A percentile compares a stretch with the other conserved stretches of the same genome.
Conservation (phyloP, 2,329 filamentous ascomycete genomes). For the Curvularia lunata region DNA sequence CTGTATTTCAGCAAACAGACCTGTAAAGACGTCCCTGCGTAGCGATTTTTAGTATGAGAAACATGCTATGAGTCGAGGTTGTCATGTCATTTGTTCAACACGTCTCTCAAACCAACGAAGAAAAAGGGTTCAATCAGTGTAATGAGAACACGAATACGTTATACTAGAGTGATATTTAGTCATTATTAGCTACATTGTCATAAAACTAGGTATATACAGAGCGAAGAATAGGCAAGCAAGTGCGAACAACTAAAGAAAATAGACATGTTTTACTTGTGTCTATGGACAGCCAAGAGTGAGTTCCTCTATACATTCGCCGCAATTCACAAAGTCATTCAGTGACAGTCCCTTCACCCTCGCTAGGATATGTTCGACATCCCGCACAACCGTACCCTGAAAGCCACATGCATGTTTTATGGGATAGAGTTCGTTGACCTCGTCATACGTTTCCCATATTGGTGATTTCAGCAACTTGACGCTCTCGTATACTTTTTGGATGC, state of each 20-base stretch:
- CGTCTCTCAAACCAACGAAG: neutral
- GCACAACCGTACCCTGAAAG: neutral
- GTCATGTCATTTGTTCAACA: neutral
- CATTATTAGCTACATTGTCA: neutral
- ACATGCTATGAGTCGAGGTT: neutral
- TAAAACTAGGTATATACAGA: neutral
- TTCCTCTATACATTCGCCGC: neutral
- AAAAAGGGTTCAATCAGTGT: too few relatives aligned
- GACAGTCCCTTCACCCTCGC: neutral
- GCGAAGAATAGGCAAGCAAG: neutral
- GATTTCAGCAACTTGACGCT: constrained; percentile 1
- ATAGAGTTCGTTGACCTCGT: neutral
- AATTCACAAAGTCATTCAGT: neutral
- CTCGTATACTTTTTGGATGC: constrained; percentile 7
- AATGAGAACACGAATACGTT: neutral
- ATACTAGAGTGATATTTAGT: neutral
- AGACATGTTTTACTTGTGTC: neutral
- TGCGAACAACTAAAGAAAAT: neutral
- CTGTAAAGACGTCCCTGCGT: too few relatives aligned
- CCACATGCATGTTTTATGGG: constrained; percentile 1
- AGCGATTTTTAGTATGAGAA: neutral
- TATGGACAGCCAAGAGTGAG: neutral
- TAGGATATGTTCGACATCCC: neutral
- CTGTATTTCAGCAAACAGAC: too few relatives aligned
- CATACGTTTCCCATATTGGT: constrained; percentile 7